These are phyloP conservation scores for Trametes polyzona DNA, from an alignment of 1,284 basidiomycete genomes.

Conservation along the genomic window DNA sequence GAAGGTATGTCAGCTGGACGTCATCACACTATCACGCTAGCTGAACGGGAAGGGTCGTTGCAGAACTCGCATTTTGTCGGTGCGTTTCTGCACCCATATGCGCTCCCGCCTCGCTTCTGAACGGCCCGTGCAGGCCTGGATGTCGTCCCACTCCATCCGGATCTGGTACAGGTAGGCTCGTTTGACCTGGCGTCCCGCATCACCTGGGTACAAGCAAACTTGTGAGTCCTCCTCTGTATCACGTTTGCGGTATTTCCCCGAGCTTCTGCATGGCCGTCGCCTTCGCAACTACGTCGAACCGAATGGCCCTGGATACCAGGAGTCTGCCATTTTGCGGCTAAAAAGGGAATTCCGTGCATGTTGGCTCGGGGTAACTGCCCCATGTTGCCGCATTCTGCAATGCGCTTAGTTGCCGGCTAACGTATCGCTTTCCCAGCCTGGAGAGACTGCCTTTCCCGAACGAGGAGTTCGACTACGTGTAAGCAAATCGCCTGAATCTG, in stretches of 20 bases:
- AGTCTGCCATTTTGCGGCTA: background rate
- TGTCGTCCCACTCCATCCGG: slow-evolving; percentile 68
- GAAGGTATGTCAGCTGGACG: slow-evolving; percentile 49
- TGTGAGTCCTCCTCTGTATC: slow-evolving; percentile 46
- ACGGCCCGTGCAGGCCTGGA: slow-evolving; percentile 56
- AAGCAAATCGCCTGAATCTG: slow-evolving; percentile 31
- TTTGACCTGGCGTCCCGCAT: slow-evolving; percentile 60
- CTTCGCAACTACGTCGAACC: too few relatives aligned
- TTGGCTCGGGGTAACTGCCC: too few relatives aligned
- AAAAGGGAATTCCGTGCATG: background rate
- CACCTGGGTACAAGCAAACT: slow-evolving; percentile 71
- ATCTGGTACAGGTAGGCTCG: slow-evolving; percentile 56
- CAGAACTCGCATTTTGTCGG: slow-evolving; percentile 63
- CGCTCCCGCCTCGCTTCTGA: background rate
- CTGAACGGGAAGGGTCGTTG: background rate
- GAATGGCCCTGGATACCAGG: too few relatives aligned
- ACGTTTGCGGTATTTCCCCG: background rate
- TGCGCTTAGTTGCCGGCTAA: slow-evolving; percentile 15
- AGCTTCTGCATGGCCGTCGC: background rate
- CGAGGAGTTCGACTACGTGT: slow-evolving; percentile 77
- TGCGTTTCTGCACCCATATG: slow-evolving; percentile 33
- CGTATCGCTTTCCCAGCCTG: slow-evolving; percentile 44
- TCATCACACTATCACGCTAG: background rate
- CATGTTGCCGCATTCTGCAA: too few relatives aligned
- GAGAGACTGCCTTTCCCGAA: slow-evolving; percentile 68